phyloP scores from a whole-genome alignment of 305 asterid species.

The Fraxinus greggii region DNA sequence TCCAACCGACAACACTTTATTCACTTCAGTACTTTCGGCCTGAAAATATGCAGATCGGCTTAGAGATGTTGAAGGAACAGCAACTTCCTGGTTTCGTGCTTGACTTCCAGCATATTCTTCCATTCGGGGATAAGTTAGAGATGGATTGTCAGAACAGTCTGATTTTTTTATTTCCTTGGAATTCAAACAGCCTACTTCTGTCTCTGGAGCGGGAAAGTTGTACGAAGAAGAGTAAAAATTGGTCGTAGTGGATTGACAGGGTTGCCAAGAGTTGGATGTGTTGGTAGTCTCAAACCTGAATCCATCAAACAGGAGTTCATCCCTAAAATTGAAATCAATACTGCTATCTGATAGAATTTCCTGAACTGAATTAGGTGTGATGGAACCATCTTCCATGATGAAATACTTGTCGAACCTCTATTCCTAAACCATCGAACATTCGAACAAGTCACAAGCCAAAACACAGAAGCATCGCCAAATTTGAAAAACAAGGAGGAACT shows the following conservation, averaged over 20 bases:
- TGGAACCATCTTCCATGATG: conserved; percentile 57
- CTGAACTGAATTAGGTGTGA: conserved; percentile 37
- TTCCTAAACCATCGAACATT: conserved; percentile 16
- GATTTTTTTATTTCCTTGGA: background rate
- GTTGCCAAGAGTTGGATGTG: conserved; percentile 54
- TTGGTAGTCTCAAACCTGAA: conserved; percentile 66
- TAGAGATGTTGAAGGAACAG: conserved; percentile 6
- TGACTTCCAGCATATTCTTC: conserved; percentile 20
- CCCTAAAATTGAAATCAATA: conserved; percentile 54
- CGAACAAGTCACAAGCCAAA: conserved; percentile 43
- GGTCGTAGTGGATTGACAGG: too few species aligned
- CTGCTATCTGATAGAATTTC: conserved; percentile 32
- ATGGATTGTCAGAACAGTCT: background rate
- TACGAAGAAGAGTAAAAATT: too few species aligned
- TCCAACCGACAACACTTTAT: conserved; percentile 47
- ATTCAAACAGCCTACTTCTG: background rate
- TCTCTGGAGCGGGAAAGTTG: conserved; percentile 27
- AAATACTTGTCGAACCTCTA: conserved; percentile 21
- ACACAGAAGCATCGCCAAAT: conserved; percentile 40
- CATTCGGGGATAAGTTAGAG: conserved; percentile 27
- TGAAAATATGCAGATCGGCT: background rate
- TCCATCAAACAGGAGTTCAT: conserved; percentile 62
- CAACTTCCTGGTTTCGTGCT: conserved; percentile 24
- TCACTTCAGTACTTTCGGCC: conserved; percentile 21
- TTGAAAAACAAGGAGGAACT: conserved; percentile 24